These are phyloP conservation scores for Ceratobasidium papillatum DNA, from an alignment of 1,284 basidiomycete genomes.

Conservation along the genomic window DNA sequence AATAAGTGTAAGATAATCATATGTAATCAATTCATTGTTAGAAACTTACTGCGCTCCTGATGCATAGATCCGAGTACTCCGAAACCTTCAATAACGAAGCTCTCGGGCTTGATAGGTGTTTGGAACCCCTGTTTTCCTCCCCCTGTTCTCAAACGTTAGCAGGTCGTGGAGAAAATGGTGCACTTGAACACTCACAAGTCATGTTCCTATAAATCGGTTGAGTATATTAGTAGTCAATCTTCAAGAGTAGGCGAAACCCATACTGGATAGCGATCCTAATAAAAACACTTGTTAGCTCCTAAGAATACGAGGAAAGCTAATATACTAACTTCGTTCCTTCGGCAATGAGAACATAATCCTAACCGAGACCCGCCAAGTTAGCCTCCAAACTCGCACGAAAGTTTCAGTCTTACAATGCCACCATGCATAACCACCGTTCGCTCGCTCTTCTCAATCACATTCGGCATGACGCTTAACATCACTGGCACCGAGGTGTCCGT, in stretches of 20 bases:
- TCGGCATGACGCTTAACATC: conserved; percentile 69
- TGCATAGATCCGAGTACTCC: conserved; percentile 71
- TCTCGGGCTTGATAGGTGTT: conserved; percentile 67
- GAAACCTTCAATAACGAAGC: conserved; percentile 72
- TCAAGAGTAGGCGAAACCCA: background rate
- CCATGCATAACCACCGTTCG: conserved; percentile 76
- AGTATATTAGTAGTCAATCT: background rate
- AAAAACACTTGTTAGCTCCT: conserved; percentile 60
- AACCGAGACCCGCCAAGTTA: conserved; percentile 49
- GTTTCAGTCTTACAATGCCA: conserved; percentile 56
- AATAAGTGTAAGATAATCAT: background rate
- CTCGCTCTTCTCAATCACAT: conserved; percentile 77
- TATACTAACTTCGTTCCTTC: conserved; percentile 61
- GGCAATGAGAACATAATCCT: conserved; percentile 72
- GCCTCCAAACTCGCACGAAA: background rate
- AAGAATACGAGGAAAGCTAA: conserved; percentile 45
- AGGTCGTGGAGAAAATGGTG: conserved; percentile 48
- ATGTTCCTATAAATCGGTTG: conserved; percentile 57
- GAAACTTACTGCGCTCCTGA: conserved; percentile 61
- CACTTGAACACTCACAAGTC: conserved; percentile 62
- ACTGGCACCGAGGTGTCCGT: conserved; percentile 68
- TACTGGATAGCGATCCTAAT: conserved; percentile 68
- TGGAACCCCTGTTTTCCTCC: conserved; percentile 75
- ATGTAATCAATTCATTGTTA: background rate
- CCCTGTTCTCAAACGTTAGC: conserved; percentile 56